phyloP scores from a whole-genome alignment of 495 filamentous ascomycete genomes.

The Copromyces sp. region DNA sequence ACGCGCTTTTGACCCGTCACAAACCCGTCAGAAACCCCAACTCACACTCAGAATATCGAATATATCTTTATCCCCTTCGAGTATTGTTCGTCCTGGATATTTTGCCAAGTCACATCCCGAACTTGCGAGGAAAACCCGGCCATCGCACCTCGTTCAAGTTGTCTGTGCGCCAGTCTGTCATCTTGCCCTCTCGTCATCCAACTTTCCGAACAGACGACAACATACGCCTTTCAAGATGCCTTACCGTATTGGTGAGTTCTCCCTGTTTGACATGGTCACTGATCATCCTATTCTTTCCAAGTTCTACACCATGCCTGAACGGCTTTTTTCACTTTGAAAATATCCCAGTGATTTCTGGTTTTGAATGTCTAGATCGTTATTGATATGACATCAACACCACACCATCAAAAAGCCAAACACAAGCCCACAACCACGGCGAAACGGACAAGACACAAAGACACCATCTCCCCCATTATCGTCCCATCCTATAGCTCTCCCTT shows the following conservation, averaged over 20 bases:
- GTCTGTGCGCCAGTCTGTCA: background rate
- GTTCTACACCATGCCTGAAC: background rate
- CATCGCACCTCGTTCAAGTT: background rate
- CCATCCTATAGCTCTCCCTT: no score
- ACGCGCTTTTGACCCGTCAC: background rate
- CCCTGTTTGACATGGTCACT: background rate
- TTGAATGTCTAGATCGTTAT: background rate
- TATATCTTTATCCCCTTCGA: background rate
- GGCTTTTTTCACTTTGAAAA: background rate
- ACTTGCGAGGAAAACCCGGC: background rate
- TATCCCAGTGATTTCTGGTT: background rate
- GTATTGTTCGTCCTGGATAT: background rate
- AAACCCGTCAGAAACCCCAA: background rate
- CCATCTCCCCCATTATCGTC: background rate
- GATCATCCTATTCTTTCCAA: background rate
- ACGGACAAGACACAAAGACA: background rate
- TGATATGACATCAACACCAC: background rate
- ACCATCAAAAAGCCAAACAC: background rate
- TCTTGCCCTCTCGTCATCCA: background rate
- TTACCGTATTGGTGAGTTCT: conserved; percentile 28
- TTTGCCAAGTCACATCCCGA: no score
- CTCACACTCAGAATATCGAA: background rate
- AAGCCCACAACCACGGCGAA: background rate
- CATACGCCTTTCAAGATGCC: conserved; percentile 12
- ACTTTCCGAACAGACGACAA: background rate